A percentile compares a stretch with the other conserved stretches of the same genome.
phyloP scores from a whole-genome alignment of 192 early-diverging fungal genomes.

The Umbelopsis sp. region DNA sequence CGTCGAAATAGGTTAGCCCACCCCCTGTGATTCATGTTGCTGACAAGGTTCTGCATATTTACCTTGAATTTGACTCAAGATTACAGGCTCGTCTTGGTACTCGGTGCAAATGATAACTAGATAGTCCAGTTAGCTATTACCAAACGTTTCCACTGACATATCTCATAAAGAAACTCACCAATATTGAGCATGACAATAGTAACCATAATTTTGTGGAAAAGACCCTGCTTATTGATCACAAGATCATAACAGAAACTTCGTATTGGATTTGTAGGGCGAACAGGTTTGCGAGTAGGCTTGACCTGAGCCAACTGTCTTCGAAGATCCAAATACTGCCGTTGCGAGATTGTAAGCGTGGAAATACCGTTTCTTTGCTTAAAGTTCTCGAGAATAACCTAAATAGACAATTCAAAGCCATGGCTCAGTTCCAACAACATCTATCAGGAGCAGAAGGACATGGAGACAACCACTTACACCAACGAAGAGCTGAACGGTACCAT shows the following conservation, averaged over 20 bases:
- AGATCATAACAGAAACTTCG: slow-evolving; percentile 44
- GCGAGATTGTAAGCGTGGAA: slow-evolving; percentile 52
- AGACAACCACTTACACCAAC: slow-evolving; percentile 30
- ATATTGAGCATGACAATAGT: slow-evolving; percentile 46
- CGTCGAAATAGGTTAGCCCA: too few relatives aligned
- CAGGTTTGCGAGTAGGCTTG: slow-evolving; percentile 46
- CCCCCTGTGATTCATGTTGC: too few relatives aligned
- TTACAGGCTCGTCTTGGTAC: slow-evolving; percentile 24
- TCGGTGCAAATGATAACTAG: slow-evolving; percentile 34
- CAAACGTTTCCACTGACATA: not conserved
- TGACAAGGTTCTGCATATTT: not conserved
- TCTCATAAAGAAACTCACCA: not conserved
- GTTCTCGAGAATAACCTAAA: slow-evolving; percentile 58
- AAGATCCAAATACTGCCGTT: slow-evolving; percentile 55
- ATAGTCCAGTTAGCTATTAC: not conserved
- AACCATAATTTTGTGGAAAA: slow-evolving; percentile 41
- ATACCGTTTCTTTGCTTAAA: slow-evolving; percentile 55
- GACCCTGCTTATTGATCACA: slow-evolving; percentile 37
- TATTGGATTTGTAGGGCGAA: slow-evolving; percentile 37
- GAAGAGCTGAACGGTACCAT: slow-evolving; percentile 37
- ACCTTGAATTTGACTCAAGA: slow-evolving; percentile 40
- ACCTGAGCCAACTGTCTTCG: slow-evolving; percentile 50
- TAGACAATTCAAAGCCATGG: slow-evolving; percentile 22
- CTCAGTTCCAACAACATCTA: not conserved
- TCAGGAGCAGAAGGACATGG: too few relatives aligned